phyloP scores from a whole-genome alignment of 192 early-diverging fungal species.

The Phlyctochytrium bullatum region DNA sequence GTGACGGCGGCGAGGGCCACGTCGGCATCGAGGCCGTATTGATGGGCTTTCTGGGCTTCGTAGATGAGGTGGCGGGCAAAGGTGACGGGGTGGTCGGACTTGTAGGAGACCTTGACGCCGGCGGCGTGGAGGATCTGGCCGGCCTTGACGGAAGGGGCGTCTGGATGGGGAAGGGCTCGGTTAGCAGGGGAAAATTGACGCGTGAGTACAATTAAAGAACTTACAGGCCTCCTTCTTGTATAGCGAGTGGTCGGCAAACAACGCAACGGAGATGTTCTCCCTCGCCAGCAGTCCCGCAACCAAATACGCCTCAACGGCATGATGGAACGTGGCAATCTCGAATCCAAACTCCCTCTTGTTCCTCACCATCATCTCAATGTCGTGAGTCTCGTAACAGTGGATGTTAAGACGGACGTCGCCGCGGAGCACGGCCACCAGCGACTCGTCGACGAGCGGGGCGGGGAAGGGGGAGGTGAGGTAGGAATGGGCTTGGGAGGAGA shows the following conservation, averaged over 20 bases:
- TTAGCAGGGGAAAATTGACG: background rate
- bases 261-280: constrained; percentile 69
- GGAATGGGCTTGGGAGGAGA: constrained; percentile 30
- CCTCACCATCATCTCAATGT: constrained; percentile 69
- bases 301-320: constrained; percentile 72
- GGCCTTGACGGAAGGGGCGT: constrained; percentile 43
- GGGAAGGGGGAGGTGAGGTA: constrained; percentile 55
- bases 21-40: constrained; percentile 67
- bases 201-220: constrained; percentile 5
- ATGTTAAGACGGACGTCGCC: constrained; percentile 69
- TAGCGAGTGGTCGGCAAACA: constrained; percentile 60
- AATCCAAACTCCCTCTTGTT: constrained; percentile 73
- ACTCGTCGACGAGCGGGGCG: constrained; percentile 57
- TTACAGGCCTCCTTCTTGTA: constrained; percentile 80
- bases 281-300: constrained; percentile 62
- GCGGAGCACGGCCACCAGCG: constrained; percentile 62
- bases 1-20: constrained; percentile 65
- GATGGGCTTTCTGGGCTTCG: constrained; percentile 70
- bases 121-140: constrained; percentile 62
- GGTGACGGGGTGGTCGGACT: constrained; percentile 75
- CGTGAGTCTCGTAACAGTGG: constrained; percentile 56
- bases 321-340: constrained; percentile 72
- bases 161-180: background rate
- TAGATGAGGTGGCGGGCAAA: constrained; percentile 68
- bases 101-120: constrained; percentile 71